Evolutionary conservation across 352 stramenopile genomes (phyloP), one percentile per base, ranked within the genome.

Genomic region (Ophiocytium majus): DNA sequence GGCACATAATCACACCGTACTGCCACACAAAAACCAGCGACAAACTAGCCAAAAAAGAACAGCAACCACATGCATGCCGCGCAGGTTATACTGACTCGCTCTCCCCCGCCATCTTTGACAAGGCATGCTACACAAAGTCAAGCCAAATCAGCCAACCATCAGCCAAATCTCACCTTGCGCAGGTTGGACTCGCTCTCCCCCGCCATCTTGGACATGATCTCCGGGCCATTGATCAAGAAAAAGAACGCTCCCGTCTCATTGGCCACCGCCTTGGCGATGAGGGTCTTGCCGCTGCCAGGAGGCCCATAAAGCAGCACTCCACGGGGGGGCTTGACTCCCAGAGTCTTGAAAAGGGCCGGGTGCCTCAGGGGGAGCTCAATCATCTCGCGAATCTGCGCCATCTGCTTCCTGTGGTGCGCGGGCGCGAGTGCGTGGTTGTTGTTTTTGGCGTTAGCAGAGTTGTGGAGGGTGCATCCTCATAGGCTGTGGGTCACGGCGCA

Each of bases 181-280:
- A 97, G 79, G 90, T 97, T 97, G 82, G 90, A 94, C 86, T 98
- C 94, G 0, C 91, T 96, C 87, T 98, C 95, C 74, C 95, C 95
- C 0, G 94, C 93, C 94, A 97, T 97, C 90, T 98, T 99, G 49
- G 93, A 98, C 97, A 99, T 99, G 91, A 99, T 99, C 89, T 99
- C 97, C 0, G 97, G 97, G 23, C 96, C 97, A 89, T 99, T 99
- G 90, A 99, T 99, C 36, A 99, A 87, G 90, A 99, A 99, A 92
- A 99, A 99, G 91, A 99, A 99, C 0, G 96, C 96, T 63, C 97
- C 97, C 9, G 97, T 99, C 89, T 99, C 98, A 90, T 99, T 99
- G 0, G 97, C 97, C 9, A 99, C 95, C 28, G 97, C 97, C 81
- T 95, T 93, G 36, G 97, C 97, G 89, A 99, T 99, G 66, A 99